phyloP scores from a whole-genome alignment of 345 rosid species.

The Melaleuca alternifolia region DNA sequence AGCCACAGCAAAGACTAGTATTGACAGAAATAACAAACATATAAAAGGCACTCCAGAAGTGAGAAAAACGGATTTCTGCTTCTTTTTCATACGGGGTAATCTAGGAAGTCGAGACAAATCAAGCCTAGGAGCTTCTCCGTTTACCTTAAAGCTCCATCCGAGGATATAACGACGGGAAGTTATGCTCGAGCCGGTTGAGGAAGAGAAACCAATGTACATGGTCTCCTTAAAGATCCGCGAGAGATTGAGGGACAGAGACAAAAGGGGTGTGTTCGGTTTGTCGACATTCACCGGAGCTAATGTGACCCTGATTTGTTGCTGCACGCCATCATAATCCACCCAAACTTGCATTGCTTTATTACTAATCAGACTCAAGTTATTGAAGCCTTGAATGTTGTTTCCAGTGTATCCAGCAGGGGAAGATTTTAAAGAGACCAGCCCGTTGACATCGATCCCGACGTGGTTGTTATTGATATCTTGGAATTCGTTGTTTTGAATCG shows the following conservation, averaged over 20 bases:
- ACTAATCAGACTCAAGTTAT: slow-evolving; percentile 5
- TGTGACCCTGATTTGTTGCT: slow-evolving; percentile 27
- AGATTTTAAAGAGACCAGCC: slow-evolving; percentile 19
- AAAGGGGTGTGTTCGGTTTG: slow-evolving; percentile 32
- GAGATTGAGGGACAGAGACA: slow-evolving; percentile 31
- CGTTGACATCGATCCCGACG: slow-evolving; percentile 49
- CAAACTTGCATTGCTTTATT: slow-evolving; percentile 30
- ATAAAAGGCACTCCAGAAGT: slow-evolving; percentile 39
- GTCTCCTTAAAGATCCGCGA: slow-evolving; percentile 10
- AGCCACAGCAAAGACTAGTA: background rate
- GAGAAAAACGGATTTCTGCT: slow-evolving; percentile 12
- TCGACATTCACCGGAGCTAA: slow-evolving; percentile 19
- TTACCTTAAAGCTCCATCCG: slow-evolving; percentile 65
- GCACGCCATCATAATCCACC: slow-evolving; percentile 32
- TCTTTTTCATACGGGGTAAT: slow-evolving; percentile 33
- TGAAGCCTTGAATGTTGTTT: background rate
- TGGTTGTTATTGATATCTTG: slow-evolving; percentile 35
- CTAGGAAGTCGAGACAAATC: slow-evolving; percentile 41
- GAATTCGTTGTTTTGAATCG: slow-evolving; percentile 19
- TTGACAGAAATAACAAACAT: slow-evolving; percentile 11
- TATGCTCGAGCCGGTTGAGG: slow-evolving; percentile 33
- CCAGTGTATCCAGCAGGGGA: slow-evolving; percentile 27
- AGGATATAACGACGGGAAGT: slow-evolving; percentile 23
- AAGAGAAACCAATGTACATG: slow-evolving; percentile 66
- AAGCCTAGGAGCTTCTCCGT: slow-evolving; percentile 28